phyloP scores from a whole-genome alignment of 192 early-diverging fungal species.

The Entophlyctis helioformis region DNA sequence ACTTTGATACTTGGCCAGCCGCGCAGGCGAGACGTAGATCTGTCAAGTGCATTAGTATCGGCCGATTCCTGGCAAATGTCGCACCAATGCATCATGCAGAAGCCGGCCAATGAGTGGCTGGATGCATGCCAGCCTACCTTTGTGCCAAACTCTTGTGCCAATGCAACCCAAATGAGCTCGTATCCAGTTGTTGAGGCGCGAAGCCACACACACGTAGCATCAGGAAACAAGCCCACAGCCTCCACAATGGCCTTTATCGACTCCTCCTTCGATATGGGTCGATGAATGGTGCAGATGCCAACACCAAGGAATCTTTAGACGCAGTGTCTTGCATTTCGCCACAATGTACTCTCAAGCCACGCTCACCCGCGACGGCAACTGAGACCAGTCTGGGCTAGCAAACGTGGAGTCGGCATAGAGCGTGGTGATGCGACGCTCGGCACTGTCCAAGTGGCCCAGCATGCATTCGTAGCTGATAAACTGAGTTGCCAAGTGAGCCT shows the following conservation, averaged over 20 bases:
- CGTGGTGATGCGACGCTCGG: conserved; percentile 12
- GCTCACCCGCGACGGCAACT: conserved; percentile 26
- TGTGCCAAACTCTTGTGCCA: conserved; percentile 20
- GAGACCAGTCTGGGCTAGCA: conserved; percentile 14
- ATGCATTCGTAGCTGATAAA: too few species aligned
- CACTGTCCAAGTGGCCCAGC: conserved; percentile 5
- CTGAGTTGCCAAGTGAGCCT: too few species aligned
- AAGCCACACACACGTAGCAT: conserved; percentile 20
- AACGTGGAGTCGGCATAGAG: conserved; percentile 41
- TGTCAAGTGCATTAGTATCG: too few species aligned
- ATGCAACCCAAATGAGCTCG: conserved; percentile 29
- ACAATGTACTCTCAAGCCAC: conserved; percentile 15
- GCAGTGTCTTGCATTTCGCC: conserved; percentile 9
- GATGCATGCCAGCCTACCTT: conserved; percentile 11
- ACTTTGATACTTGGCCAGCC: too few species aligned
- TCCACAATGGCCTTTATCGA: conserved; percentile 1
- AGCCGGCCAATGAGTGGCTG: not conserved
- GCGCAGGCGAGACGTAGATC: too few species aligned
- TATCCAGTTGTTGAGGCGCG: conserved; percentile 34
- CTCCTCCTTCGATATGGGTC: not conserved
- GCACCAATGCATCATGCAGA: not conserved
- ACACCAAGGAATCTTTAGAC: too few species aligned
- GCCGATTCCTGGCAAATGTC: not conserved
- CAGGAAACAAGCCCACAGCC: conserved; percentile 6
- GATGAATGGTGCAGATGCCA: too few species aligned